Percentiles rank a stretch among this genome's conserved stretches.
Conservation (phyloP, 306 rosid genomes). For the Albizia julibrissin region DNA sequence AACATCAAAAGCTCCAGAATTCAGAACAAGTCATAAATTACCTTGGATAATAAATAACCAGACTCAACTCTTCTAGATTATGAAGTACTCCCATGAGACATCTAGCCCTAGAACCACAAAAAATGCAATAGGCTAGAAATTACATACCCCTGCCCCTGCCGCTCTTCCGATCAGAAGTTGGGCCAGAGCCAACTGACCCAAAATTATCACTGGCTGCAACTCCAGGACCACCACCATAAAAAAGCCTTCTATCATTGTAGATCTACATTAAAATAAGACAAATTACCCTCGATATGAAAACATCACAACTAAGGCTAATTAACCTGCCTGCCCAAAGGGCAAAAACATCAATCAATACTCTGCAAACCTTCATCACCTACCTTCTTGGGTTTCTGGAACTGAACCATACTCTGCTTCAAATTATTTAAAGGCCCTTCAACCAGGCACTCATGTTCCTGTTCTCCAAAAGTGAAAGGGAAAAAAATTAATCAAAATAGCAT, state of each 20-base stretch:
- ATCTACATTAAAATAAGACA: conserved; percentile 51
- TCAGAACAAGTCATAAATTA: not conserved
- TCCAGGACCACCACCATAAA: conserved; percentile 94
- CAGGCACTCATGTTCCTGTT: conserved; percentile 96
- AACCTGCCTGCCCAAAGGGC: not conserved
- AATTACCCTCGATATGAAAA: conserved; percentile 1
- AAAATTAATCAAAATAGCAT: not conserved
- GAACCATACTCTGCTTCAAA: conserved; percentile 99
- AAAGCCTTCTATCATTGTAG: conserved; percentile 90
- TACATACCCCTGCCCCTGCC: conserved; percentile 89
- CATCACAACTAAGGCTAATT: not conserved
- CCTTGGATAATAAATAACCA: not conserved
- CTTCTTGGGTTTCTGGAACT: conserved; percentile 99
- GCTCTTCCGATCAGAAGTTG: conserved; percentile 73
- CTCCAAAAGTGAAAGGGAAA: not conserved
- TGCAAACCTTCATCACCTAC: conserved; percentile 40
- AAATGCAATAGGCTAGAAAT: conserved; percentile 6
- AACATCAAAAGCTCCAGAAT: conserved; percentile 30
- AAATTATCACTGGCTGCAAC: conserved; percentile 70
- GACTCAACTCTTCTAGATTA: conserved; percentile 1
- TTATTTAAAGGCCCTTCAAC: conserved; percentile 98
- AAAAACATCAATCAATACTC: conserved; percentile 20
- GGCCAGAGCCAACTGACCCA: conserved; percentile 63
- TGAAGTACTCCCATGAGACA: not conserved
- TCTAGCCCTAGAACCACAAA: not conserved